Conservation (phyloP, 805 yeast species). For the Pichia nanzhaoensis region DNA sequence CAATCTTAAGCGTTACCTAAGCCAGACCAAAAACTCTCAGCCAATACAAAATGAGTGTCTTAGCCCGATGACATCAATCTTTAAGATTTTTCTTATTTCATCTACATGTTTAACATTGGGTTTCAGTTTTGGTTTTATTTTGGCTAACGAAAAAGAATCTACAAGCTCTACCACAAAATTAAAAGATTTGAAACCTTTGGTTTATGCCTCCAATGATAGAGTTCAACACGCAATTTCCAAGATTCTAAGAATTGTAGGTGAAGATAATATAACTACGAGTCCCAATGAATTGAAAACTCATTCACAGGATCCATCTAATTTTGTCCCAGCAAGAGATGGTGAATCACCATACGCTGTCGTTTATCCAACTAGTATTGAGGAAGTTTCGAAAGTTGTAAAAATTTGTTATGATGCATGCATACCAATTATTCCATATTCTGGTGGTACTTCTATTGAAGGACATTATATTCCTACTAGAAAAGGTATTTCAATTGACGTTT, state of each 20-base stretch:
- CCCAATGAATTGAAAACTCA: constrained; percentile 26
- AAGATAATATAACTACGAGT: constrained; percentile 40
- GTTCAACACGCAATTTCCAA: constrained; percentile 45
- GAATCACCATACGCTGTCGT: constrained; percentile 40
- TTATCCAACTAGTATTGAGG: constrained; percentile 57
- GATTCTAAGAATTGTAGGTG: constrained; percentile 48
- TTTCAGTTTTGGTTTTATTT: constrained; percentile 9
- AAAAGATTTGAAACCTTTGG: constrained; percentile 37
- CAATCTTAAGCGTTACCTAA: not conserved
- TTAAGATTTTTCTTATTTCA: constrained; percentile 6
- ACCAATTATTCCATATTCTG: constrained; percentile 69
- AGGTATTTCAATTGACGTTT: constrained; percentile 54
- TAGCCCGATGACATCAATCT: not conserved
- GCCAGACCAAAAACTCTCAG: not conserved
- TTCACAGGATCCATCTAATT: constrained; percentile 29
- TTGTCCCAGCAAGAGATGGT: constrained; percentile 24
- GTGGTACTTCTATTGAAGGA: constrained; percentile 77
- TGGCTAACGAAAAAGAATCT: not conserved
- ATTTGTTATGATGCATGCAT: constrained; percentile 55
- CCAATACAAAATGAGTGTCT: not conserved
- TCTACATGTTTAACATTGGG: constrained; percentile 12
- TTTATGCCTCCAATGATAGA: constrained; percentile 46
- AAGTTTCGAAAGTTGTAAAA: constrained; percentile 57
- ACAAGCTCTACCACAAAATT: constrained; percentile 27
- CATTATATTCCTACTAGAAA: constrained; percentile 65